Evolutionary conservation across 2,329 filamentous ascomycete species (phyloP), one percentile per base, ranked within the genome.

Genomic region (Ophiostoma sp.): DNA sequence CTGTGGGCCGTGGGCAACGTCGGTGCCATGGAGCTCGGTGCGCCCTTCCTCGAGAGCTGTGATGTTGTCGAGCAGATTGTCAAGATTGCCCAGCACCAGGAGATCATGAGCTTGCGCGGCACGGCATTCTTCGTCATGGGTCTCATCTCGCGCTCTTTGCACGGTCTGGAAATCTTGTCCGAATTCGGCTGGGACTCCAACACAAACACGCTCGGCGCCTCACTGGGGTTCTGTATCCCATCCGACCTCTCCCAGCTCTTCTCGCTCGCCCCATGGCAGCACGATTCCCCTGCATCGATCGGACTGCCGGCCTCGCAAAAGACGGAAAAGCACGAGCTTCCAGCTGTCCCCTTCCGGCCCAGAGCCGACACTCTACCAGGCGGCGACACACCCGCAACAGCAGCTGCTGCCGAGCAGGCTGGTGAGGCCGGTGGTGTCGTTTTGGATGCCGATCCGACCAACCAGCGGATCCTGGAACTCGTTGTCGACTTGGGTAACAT

Each of bases 1-100:
- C 86, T 99, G 66, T 99, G 96, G 96, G 96, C 96, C 0, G 94
- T 99, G 0, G 96, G 96, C 31, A 99, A 99, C 78, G 95, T 99
- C 50, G 96, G 96, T 0, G 98, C 95, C 0, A 98, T 99, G 95
- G 95, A 98, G 78, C 89, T 98, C 1, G 96, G 96, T 1, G 95
- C 95, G 0, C 94, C 94, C 0, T 99, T 99, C 80, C 86, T 99
- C 3, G 96, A 98, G 82, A 91, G 92, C 72, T 93, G 90, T 50
- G 93, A 98, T 76, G 94, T 98, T 50, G 94, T 98, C 22, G 89
- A 92, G 78, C 89, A 92, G 75, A 95, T 99, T 75, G 90, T 98
- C 64, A 87, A 90, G 76, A 98, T 99, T 79, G 96, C 96, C 0
- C 93, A 97, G 80, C 85, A 86, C 36, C 95, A 96, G 57, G 91